A percentile compares a stretch with the other conserved stretches of the same genome.
phyloP scores from a whole-genome alignment of 2,329 filamentous ascomycete species.

The Fusarium nelsonii region DNA sequence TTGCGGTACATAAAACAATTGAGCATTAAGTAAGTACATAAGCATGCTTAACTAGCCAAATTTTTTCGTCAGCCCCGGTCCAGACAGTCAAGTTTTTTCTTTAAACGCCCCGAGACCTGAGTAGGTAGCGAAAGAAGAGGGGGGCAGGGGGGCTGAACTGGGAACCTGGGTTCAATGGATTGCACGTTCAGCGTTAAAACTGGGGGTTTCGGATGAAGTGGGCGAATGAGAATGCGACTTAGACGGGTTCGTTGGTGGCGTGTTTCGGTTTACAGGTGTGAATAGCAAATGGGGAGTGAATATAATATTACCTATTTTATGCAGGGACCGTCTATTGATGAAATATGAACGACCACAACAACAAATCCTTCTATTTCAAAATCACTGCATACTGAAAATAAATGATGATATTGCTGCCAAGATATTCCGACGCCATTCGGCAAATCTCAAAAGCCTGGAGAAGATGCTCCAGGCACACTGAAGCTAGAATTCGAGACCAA shows the following conservation, averaged over 20 bases:
- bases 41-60: neutral
- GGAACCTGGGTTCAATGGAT: slow-evolving; percentile 25
- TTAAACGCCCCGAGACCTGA: neutral
- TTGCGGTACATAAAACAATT: neutral
- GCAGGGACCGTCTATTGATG: slow-evolving; percentile 22
- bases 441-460: neutral
- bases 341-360: neutral
- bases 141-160: slow-evolving; percentile 13
- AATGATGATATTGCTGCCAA: neutral
- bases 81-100: neutral
- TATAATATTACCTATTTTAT: slow-evolving; percentile 21
- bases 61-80: neutral
- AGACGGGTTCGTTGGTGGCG: slow-evolving; percentile 32
- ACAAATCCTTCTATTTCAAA: neutral
- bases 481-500: slow-evolving; percentile 17
- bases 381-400: neutral
- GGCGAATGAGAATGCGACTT: slow-evolving; percentile 11
- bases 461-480: slow-evolving; percentile 11
- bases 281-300: slow-evolving; percentile 15
- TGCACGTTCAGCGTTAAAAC: slow-evolving; percentile 7
- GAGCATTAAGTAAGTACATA: neutral
- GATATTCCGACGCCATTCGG: neutral
- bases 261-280: slow-evolving; percentile 23
- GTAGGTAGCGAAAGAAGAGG: slow-evolving; percentile 2
- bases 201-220: slow-evolving; percentile 32